These are phyloP conservation scores for Diaporthe vaccinii DNA, from an alignment of 2,329 filamentous ascomycete species.

Conservation along the genomic window DNA sequence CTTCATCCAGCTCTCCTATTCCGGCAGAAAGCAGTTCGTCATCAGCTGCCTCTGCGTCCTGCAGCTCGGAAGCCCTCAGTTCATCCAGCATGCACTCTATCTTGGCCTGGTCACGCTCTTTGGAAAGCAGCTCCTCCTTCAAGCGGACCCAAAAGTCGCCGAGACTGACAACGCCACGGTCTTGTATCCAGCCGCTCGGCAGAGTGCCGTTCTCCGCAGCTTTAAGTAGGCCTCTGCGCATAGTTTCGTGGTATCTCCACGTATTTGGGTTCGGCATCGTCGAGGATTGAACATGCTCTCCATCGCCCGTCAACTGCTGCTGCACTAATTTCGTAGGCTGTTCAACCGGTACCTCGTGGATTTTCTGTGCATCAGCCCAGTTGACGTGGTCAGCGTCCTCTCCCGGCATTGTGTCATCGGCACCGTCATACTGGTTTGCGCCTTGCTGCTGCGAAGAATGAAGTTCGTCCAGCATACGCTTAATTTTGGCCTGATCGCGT, in stretches of 20 bases:
- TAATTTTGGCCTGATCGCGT: slow-evolving; percentile 20
- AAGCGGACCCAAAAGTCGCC: slow-evolving; percentile 2
- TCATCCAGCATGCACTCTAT: slow-evolving; percentile 19
- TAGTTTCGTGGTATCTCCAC: background rate
- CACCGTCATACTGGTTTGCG: background rate
- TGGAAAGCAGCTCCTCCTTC: background rate
- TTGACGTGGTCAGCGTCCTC: background rate
- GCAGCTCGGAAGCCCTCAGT: background rate
- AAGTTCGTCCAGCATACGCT: slow-evolving; percentile 19
- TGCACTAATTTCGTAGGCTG: background rate
- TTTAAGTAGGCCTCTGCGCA: slow-evolving; percentile 9
- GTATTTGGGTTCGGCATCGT: background rate
- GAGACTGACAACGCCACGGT: background rate
- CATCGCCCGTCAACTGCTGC: background rate
- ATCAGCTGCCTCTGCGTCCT: background rate
- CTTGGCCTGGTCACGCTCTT: background rate
- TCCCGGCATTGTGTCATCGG: background rate
- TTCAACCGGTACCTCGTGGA: background rate
- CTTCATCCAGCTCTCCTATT: background rate
- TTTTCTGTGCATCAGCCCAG: background rate
- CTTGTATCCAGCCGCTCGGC: background rate
- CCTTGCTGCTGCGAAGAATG: slow-evolving; percentile 2
- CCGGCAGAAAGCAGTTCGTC: background rate
- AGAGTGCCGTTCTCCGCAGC: slow-evolving; percentile 5
- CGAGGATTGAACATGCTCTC: background rate